A percentile compares a stretch with the other conserved stretches of the same genome.
Evolutionary conservation across 2,329 filamentous ascomycete species (phyloP).

Genomic region (Ceratocystis cacaofunesta): DNA sequence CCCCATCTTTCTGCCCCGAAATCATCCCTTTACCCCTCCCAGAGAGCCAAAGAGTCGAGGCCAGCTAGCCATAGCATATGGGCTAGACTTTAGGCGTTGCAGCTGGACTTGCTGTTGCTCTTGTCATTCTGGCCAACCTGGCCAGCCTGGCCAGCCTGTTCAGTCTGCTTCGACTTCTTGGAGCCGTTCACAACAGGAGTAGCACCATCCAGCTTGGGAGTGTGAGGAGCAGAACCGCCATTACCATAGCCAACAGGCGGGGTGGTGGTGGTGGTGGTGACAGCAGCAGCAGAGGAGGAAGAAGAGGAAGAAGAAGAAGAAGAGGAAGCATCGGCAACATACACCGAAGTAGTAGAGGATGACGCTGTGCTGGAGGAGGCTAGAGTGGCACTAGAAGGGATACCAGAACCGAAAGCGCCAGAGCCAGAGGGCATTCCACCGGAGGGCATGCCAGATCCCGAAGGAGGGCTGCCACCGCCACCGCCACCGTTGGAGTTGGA

Average conservation of each 20-base stretch:
- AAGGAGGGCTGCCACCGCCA: neutral
- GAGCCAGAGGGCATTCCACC: no score
- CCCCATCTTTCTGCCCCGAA: neutral
- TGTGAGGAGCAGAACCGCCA: neutral
- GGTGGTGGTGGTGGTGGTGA: no score
- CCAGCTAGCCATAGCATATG: neutral
- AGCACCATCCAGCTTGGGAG: neutral
- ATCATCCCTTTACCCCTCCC: neutral
- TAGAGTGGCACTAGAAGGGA: neutral
- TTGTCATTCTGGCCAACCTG: neutral
- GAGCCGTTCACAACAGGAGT: neutral
- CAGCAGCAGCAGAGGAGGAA: neutral
- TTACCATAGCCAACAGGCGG: neutral
- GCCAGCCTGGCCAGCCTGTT: neutral
- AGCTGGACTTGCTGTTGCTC: neutral
- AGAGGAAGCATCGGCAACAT: neutral
- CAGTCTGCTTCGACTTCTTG: neutral
- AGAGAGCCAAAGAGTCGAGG: neutral
- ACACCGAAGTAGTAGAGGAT: neutral
- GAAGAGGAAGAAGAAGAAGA: neutral
- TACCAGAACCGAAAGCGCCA: neutral
- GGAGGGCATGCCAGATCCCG: neutral
- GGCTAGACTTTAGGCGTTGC: neutral
- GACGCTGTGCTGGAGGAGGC: neutral
- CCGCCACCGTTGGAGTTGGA: neutral